phyloP scores from a whole-genome alignment of 345 rosid genomes.

The Citrus trifoliata region DNA sequence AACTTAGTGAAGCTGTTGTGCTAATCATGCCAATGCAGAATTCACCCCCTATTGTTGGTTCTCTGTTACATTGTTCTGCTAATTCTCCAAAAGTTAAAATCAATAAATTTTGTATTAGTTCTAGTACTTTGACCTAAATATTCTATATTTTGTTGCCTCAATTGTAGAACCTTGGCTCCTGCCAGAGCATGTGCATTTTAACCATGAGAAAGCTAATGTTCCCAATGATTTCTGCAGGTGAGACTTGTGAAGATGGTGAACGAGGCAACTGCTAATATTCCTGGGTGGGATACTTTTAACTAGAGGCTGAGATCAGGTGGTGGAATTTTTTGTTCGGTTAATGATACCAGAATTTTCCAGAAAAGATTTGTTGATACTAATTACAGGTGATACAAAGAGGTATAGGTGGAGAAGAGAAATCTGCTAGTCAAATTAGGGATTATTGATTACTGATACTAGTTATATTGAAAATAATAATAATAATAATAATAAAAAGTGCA shows the following conservation, averaged over 20 bases:
- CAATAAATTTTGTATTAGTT: neutral
- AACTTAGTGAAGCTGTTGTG: neutral
- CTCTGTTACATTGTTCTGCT: neutral
- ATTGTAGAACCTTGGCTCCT: neutral
- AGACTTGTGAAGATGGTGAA: constrained; percentile 65
- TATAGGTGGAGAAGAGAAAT: constrained; percentile 18
- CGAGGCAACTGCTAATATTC: constrained; percentile 72
- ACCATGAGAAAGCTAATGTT: neutral
- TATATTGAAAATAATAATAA: neutral
- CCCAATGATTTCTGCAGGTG: constrained; percentile 37
- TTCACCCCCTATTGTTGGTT: neutral
- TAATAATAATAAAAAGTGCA: neutral
- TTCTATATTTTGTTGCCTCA: neutral
- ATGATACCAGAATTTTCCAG: constrained; percentile 2
- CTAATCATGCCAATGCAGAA: neutral
- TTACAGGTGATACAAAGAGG: constrained; percentile 17
- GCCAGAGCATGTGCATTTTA: too few relatives aligned
- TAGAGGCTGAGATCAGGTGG: constrained; percentile 22
- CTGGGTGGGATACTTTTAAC: constrained; percentile 43
- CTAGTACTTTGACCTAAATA: neutral
- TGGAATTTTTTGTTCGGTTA: neutral
- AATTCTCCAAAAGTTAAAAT: neutral
- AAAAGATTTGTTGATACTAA: constrained; percentile 6
- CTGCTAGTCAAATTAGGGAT: constrained; percentile 1
- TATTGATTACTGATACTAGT: neutral